These are phyloP conservation scores for Epichloe gansuensis DNA, from an alignment of 2,329 filamentous ascomycete species.

Conservation along the genomic window DNA sequence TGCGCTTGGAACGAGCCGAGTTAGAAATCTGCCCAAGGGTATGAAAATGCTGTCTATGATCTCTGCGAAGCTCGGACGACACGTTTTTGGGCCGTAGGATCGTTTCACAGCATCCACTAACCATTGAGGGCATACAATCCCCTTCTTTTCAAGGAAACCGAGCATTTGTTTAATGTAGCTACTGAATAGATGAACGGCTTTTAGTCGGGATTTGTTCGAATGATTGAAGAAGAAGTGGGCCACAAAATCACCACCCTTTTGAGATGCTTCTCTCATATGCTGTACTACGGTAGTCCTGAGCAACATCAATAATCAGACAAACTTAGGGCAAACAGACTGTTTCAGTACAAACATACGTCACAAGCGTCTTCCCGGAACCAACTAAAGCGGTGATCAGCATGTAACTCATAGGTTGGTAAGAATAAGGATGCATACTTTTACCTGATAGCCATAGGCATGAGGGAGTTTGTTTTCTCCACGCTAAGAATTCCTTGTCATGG, in stretches of 20 bases:
- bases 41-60: not conserved
- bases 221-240: not conserved
- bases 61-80: not conserved
- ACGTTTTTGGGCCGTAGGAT: not conserved
- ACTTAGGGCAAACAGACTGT: not conserved
- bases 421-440: not conserved
- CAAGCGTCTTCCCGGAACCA: not conserved
- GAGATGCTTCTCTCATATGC: not conserved
- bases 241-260: not conserved
- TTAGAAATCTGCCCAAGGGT: not conserved
- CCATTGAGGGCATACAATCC: not conserved
- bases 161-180: slow-evolving; percentile 1
- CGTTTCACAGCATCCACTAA: not conserved
- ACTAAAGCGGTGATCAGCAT: not conserved
- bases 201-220: not conserved
- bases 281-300: not conserved
- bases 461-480: not conserved
- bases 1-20: not conserved
- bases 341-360: not conserved
- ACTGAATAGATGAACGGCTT: not conserved
- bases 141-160: not conserved
- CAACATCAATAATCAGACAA: not conserved
- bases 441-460: not conserved
- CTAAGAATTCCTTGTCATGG: not conserved
- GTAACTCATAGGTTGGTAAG: not conserved